Evolutionary conservation across 352 stramenopile species (phyloP).

Genomic region (Phytopythium litorale): DNA sequence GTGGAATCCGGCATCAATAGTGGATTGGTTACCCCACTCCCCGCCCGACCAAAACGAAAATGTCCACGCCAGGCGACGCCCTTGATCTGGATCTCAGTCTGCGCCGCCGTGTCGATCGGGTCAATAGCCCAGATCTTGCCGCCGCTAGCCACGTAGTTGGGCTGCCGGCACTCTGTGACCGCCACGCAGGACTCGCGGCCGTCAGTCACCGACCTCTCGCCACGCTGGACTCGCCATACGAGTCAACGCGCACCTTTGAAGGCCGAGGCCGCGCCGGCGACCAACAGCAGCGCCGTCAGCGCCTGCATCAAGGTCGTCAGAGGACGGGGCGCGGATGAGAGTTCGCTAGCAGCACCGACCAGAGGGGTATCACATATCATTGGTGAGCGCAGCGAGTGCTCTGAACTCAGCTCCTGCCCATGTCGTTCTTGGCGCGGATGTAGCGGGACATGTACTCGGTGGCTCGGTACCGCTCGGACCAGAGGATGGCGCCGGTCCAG

Average conservation of each 20-base stretch:
- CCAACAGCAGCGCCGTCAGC: background rate
- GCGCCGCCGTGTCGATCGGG: conserved; percentile 21
- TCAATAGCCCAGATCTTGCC: conserved; percentile 59
- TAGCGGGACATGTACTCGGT: conserved; percentile 86
- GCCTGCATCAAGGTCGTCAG: background rate
- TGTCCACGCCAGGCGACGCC: conserved; percentile 62
- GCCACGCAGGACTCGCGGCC: too few species aligned
- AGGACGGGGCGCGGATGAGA: too few species aligned
- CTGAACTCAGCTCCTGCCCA: too few species aligned
- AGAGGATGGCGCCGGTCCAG: conserved; percentile 79
- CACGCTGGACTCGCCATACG: too few species aligned
- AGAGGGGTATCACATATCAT: background rate
- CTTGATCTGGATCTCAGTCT: conserved; percentile 61
- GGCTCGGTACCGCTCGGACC: conserved; percentile 76
- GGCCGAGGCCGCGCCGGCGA: background rate
- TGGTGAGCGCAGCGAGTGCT: background rate
- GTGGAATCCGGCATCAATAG: too few species aligned
- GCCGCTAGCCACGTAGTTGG: conserved; percentile 54
- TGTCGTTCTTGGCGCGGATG: conserved; percentile 70
- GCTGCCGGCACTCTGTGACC: conserved; percentile 42
- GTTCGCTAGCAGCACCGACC: background rate
- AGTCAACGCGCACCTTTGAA: background rate
- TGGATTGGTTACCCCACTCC: too few species aligned
- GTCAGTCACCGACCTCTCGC: background rate
- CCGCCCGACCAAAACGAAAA: too few species aligned